Evolutionary conservation across 2,329 filamentous ascomycete genomes (phyloP).

Genomic region (Lachnellula cervina): DNA sequence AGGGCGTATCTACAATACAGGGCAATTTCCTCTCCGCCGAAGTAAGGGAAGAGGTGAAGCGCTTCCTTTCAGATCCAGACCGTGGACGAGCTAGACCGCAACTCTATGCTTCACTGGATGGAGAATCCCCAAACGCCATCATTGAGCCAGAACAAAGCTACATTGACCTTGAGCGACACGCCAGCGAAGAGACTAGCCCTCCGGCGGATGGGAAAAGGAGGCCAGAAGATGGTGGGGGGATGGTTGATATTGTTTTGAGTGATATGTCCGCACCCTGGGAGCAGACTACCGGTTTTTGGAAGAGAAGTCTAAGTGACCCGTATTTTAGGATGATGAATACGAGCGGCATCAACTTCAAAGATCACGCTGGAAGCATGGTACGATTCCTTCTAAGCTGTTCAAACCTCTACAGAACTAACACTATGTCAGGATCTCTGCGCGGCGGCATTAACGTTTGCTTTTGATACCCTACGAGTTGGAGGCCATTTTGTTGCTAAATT

Average conservation of each 20-base stretch:
- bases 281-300: constrained; percentile 71
- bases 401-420: no score
- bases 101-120: constrained; percentile 6
- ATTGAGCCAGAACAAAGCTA: constrained; percentile 49
- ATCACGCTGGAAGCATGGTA: constrained; percentile 95
- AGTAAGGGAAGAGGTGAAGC: constrained; percentile 72
- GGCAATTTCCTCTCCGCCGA: constrained; percentile 78
- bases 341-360: constrained; percentile 77
- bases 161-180: constrained; percentile 58
- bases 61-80: constrained; percentile 64
- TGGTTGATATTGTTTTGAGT: constrained; percentile 90
- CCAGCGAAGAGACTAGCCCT: constrained; percentile 18
- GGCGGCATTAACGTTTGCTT: constrained; percentile 79
- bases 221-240: constrained; percentile 37
- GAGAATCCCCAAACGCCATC: not conserved
- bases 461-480: constrained; percentile 73
- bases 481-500: constrained; percentile 98
- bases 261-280: constrained; percentile 99
- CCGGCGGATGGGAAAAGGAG: not conserved
- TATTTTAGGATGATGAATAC: constrained; percentile 99
- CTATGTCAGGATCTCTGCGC: constrained; percentile 72
- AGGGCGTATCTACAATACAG: constrained; percentile 89
- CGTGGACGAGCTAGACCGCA: constrained; percentile 45
- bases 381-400: constrained; percentile 30
- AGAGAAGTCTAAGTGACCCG: constrained; percentile 90